These are phyloP conservation scores for Exophiala sideris DNA, from an alignment of 2,329 filamentous ascomycete genomes.

Conservation along the genomic window DNA sequence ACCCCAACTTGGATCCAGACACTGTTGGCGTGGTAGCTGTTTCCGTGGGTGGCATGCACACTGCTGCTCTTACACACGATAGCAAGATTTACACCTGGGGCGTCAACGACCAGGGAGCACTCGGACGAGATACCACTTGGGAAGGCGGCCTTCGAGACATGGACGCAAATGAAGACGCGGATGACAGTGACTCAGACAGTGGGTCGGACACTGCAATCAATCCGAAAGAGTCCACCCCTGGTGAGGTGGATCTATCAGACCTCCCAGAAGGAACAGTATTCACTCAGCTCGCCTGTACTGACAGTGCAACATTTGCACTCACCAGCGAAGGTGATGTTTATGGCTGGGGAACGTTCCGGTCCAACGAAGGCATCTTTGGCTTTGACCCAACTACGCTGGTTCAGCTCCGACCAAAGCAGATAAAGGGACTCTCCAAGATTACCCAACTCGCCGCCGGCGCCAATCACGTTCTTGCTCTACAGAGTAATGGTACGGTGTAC, in stretches of 20 bases:
- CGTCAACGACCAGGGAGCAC: constrained; percentile 76
- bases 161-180: constrained; percentile 31
- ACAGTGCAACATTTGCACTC: constrained; percentile 72
- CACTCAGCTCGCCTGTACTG: constrained; percentile 66
- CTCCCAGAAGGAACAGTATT: constrained; percentile 63
- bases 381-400: constrained; percentile 46
- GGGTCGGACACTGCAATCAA: constrained; percentile 60
- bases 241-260: constrained; percentile 49
- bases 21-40: constrained; percentile 53
- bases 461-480: constrained; percentile 68
- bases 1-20: constrained; percentile 56
- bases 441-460: constrained; percentile 62
- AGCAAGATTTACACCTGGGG: constrained; percentile 85
- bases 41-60: constrained; percentile 71
- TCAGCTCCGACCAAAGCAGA: constrained; percentile 40
- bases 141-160: constrained; percentile 32
- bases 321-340: constrained; percentile 74
- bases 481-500: constrained; percentile 61
- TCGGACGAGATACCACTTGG: constrained; percentile 69
- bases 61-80: constrained; percentile 68
- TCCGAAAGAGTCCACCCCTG: constrained; percentile 67
- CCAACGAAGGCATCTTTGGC: constrained; percentile 58
- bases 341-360: constrained; percentile 79
- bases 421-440: constrained; percentile 61
- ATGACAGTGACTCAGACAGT: constrained; percentile 44